Percentiles rank a stretch among this genome's conserved stretches.
Evolutionary conservation across 164 flowering plant species (phyloP).

Genomic region (Macadamia integrifolia): DNA sequence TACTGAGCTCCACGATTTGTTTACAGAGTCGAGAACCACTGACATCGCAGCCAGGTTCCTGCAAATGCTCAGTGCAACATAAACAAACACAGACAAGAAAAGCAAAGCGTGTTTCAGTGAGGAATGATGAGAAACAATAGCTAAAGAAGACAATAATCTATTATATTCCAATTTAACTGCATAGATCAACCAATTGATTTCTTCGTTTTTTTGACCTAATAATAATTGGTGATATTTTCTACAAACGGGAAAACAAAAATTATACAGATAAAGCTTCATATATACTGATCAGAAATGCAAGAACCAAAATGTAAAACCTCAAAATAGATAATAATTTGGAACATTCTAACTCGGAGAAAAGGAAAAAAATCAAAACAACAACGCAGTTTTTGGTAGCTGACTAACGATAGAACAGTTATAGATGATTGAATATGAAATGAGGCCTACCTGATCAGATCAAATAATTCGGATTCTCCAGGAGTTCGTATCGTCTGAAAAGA

Average conservation of each 20-base stretch:
- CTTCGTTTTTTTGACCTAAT: too few relatives aligned
- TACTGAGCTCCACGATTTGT: constrained; percentile 9
- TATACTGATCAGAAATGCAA: too few relatives aligned
- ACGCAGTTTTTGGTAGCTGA: not conserved
- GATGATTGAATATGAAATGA: not conserved
- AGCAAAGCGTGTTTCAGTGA: not conserved
- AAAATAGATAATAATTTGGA: too few relatives aligned
- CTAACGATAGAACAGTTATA: not conserved
- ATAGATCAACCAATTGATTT: too few relatives aligned
- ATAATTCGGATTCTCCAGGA: not conserved
- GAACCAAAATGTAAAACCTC: too few relatives aligned
- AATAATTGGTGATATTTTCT: too few relatives aligned
- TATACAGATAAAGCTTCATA: too few relatives aligned
- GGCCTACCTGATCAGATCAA: not conserved
- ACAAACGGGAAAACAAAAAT: too few relatives aligned
- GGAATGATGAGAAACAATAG: too few relatives aligned
- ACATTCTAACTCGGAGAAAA: not conserved
- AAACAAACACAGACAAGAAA: too few relatives aligned
- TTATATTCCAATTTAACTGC: too few relatives aligned
- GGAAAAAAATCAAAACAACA: not conserved
- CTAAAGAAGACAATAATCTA: too few relatives aligned
- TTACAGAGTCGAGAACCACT: not conserved
- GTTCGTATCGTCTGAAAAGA: not conserved
- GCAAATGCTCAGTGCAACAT: not conserved
- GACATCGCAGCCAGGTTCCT: not conserved